Base-by-base conservation (phyloP, 2,329 filamentous ascomycete species). In the Macrophomina tecta region DNA sequence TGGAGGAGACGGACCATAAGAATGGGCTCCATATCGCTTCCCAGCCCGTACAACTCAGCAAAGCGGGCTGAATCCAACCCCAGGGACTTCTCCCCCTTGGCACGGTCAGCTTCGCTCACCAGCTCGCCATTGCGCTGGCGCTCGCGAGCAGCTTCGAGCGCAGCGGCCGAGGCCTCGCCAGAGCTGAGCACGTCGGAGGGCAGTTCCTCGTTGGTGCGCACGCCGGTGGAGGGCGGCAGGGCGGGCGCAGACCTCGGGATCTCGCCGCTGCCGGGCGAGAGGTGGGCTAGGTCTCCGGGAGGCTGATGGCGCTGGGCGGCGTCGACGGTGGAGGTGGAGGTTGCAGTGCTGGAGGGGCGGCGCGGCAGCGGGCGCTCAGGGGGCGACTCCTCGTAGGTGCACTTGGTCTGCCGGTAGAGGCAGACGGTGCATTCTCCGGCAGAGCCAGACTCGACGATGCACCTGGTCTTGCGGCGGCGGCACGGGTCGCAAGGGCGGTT, bases 1-100 rank as follows among this genome's bases (percentile, higher is more conserved):
- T 14, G 11, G 56, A 6, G 32, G 46, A 32, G 30, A 28, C 48
- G 52, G 36, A 51, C 63, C 68, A 69, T 69, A 8, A 69, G 66
- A 40, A 69, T 69, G 11, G 68, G 68, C 42, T 69, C 68, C 68
- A 69, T 69, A 46, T 69, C 68, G 48, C 68, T 69, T 5, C 65
- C 66, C 42, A 69, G 62, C 28, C 68, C 68, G 32, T 69, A 69
- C 18, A 69, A 32, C 45, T 69, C 68, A 14, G 68, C 68, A 28
- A 69, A 69, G 18, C 63, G 67, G 18, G 61, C n/a, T 12, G 16
- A 23, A 32, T 63, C 48, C 45, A 69, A 16, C 12, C 68, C 68
- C 34, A 69, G 66, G 12, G 68, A 63, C 56, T 28, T 34, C 49
- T 51, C 62, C 23, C 62, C 62, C 9, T 49, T 62, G 42, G 58